Conservation (phyloP, 1,284 basidiomycete genomes). For the Macrocystidia cucumis region DNA sequence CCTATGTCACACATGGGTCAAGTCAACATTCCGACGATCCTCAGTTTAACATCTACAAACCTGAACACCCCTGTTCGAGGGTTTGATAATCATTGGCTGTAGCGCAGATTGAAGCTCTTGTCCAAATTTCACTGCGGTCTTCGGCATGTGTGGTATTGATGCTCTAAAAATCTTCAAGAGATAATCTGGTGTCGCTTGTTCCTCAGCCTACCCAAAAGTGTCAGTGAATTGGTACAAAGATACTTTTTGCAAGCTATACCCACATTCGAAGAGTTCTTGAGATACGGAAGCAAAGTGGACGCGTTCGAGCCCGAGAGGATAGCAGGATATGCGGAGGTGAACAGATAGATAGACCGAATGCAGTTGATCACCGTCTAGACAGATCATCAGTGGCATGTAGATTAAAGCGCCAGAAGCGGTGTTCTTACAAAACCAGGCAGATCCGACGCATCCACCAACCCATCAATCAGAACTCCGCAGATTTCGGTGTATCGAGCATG, state of each 20-base stretch:
- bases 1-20: conserved; percentile 33
- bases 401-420: conserved; percentile 10
- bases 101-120: conserved; percentile 75
- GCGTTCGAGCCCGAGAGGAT: conserved; percentile 79
- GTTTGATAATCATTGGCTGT: conserved; percentile 85
- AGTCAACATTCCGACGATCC: too few relatives aligned
- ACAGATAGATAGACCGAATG: conserved; percentile 77
- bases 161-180: conserved; percentile 83
- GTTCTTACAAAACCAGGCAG: conserved; percentile 67
- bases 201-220: conserved; percentile 65
- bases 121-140: conserved; percentile 81
- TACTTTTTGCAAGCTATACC: too few relatives aligned
- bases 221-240: conserved; percentile 4
- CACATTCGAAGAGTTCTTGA: conserved; percentile 76
- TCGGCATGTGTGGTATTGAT: conserved; percentile 83
- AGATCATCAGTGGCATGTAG: conserved; percentile 7
- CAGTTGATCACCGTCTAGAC: conserved; percentile 71
- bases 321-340: conserved; percentile 74
- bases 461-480: conserved; percentile 80
- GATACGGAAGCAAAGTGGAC: conserved; percentile 76
- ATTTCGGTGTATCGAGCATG: conserved; percentile 67
- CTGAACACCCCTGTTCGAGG: conserved; percentile 57
- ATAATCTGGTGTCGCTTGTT: conserved; percentile 76
- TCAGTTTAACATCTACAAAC: too few relatives aligned
- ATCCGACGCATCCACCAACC: conserved; percentile 79